Percentiles rank a stretch among this genome's conserved stretches.
phyloP scores from a whole-genome alignment of 805 yeast species.

The Candida quercuum region DNA sequence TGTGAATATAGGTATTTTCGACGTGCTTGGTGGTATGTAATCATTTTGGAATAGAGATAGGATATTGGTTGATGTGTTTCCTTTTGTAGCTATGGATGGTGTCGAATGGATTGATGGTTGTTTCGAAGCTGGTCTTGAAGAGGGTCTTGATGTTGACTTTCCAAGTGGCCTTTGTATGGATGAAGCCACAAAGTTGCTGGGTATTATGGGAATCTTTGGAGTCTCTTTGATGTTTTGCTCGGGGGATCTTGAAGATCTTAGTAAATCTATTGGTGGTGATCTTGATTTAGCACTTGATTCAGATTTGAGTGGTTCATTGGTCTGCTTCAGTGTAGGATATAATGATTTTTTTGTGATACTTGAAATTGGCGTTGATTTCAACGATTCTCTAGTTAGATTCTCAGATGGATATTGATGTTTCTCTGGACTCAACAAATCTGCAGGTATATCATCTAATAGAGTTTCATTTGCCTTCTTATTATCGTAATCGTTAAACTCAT shows the following conservation, averaged over 20 bases:
- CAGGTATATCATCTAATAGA: slow-evolving; percentile 16
- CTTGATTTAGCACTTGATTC: not conserved
- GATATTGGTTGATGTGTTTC: not conserved
- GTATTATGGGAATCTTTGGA: not conserved
- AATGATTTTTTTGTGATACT: not conserved
- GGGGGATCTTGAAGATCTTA: no score
- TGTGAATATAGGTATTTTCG: not conserved
- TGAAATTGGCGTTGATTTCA: not conserved
- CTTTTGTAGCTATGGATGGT: not conserved
- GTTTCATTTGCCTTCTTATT: slow-evolving; percentile 13
- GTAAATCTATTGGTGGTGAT: not conserved
- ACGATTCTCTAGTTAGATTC: slow-evolving; percentile 5
- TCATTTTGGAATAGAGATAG: not conserved
- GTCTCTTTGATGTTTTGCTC: no score
- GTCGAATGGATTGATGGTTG: not conserved
- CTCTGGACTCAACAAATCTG: slow-evolving; percentile 23
- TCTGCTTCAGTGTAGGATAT: not conserved
- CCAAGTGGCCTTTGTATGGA: not conserved
- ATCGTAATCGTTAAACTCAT: slow-evolving; percentile 2
- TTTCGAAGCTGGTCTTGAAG: not conserved
- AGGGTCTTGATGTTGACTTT: not conserved
- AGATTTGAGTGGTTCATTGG: not conserved
- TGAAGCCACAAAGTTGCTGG: not conserved
- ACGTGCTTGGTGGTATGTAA: not conserved
- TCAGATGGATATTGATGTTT: slow-evolving; percentile 17